These are phyloP conservation scores for Rhynchosporium secalis DNA, from an alignment of 2,329 filamentous ascomycete species.

Conservation along the genomic window DNA sequence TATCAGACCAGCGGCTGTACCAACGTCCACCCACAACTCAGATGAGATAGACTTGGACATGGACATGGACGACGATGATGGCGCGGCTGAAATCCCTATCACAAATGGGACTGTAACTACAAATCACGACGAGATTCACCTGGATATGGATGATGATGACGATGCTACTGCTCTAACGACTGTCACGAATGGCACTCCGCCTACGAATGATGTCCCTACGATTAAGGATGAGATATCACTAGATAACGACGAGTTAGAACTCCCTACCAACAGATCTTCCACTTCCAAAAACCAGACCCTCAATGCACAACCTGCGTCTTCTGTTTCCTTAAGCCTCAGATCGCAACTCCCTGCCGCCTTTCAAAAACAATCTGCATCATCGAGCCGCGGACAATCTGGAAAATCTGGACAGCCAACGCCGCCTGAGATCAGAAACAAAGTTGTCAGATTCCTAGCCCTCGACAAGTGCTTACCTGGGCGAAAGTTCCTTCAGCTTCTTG, in stretches of 20 bases:
- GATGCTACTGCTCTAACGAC: no score
- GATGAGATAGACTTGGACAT: slow-evolving; percentile 72
- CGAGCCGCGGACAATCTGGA: slow-evolving; percentile 32
- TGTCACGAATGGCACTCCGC: no score
- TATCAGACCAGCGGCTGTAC: not conserved
- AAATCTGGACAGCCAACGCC: slow-evolving; percentile 60
- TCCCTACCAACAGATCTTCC: slow-evolving; percentile 1
- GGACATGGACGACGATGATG: slow-evolving; percentile 43
- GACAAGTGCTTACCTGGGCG: slow-evolving; percentile 85
- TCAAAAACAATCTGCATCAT: slow-evolving; percentile 44
- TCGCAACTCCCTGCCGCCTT: slow-evolving; percentile 78
- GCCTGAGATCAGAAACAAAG: slow-evolving; percentile 70
- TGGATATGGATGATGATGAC: no score
- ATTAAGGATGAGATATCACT: slow-evolving; percentile 64
- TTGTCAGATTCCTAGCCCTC: slow-evolving; percentile 81
- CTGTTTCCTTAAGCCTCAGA: slow-evolving; percentile 64
- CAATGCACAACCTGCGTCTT: slow-evolving; percentile 17
- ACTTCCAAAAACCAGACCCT: slow-evolving; percentile 11
- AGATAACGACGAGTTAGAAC: slow-evolving; percentile 24
- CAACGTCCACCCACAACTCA: slow-evolving; percentile 49
- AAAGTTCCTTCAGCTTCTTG: slow-evolving; percentile 78
- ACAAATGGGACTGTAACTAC: slow-evolving; percentile 15
- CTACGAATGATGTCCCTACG: no score
- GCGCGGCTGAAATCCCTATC: not conserved
- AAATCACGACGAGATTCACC: slow-evolving; percentile 6